phyloP scores from a whole-genome alignment of 768 basidiomycete species.

The Mycena indigotica region DNA sequence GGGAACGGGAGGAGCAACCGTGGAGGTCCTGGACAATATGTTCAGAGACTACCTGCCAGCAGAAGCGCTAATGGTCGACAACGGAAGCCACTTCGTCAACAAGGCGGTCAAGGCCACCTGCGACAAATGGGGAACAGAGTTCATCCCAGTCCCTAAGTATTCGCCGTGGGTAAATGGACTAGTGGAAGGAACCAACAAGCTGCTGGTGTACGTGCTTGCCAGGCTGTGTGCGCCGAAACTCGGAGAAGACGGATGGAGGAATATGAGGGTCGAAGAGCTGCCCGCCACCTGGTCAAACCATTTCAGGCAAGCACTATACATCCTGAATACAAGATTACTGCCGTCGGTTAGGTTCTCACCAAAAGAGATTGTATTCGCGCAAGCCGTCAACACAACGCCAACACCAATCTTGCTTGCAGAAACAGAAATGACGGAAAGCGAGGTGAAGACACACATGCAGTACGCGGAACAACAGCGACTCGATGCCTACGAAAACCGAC shows the following conservation, averaged over 20 bases:
- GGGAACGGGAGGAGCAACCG: slow-evolving; percentile 4
- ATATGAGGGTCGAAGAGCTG: slow-evolving; percentile 11
- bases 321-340: slow-evolving; percentile 26
- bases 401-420: slow-evolving; percentile 12
- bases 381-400: slow-evolving; percentile 30
- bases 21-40: slow-evolving; percentile 19
- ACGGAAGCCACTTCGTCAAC: slow-evolving; percentile 28
- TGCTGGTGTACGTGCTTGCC: slow-evolving; percentile 23
- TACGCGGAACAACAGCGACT: slow-evolving; percentile 34
- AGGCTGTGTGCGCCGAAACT: slow-evolving; percentile 25
- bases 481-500: slow-evolving; percentile 29
- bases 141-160: slow-evolving; percentile 22
- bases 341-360: slow-evolving; percentile 21
- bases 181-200: slow-evolving; percentile 27
- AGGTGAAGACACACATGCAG: slow-evolving; percentile 27
- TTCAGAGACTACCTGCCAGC: slow-evolving; percentile 6
- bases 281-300: slow-evolving; percentile 27
- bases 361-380: slow-evolving; percentile 35
- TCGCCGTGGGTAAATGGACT: slow-evolving; percentile 34
- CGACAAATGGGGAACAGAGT: slow-evolving; percentile 9
- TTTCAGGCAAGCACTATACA: slow-evolving; percentile 20
- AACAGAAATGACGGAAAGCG: not conserved
- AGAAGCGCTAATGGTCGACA: slow-evolving; percentile 28
- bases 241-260: slow-evolving; percentile 14
- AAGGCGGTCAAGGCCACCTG: slow-evolving; percentile 19